Conservation (phyloP, 352 stramenopile genomes). For the Blastocystis sp. region DNA sequence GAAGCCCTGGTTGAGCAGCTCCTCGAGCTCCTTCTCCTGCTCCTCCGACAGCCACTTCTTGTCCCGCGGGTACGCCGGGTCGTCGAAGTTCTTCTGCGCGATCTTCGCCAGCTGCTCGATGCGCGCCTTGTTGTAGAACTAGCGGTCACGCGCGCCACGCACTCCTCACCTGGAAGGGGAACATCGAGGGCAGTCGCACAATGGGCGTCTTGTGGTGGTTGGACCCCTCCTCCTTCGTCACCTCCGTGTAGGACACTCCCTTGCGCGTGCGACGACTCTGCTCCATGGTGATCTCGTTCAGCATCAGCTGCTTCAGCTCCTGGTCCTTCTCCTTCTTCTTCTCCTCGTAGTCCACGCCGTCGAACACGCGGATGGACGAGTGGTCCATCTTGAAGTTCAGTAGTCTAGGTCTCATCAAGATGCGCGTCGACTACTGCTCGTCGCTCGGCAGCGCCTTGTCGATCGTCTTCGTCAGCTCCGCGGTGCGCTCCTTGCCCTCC, state of each 20-base stretch:
- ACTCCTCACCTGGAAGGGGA: neutral
- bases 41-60: constrained; percentile 80
- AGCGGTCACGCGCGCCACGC: constrained; percentile 78
- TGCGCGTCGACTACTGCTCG: constrained; percentile 75
- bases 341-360: constrained; percentile 74
- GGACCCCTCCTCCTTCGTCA: neutral
- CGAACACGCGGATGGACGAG: constrained; percentile 50
- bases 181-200: neutral
- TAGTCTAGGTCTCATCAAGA: neutral
- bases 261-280: constrained; percentile 19
- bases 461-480: constrained; percentile 80
- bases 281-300: neutral
- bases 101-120: constrained; percentile 79
- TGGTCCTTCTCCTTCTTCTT: constrained; percentile 80
- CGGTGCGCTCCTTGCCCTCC: constrained; percentile 81
- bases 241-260: neutral
- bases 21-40: constrained; percentile 87
- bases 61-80: constrained; percentile 31
- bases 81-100: constrained; percentile 79
- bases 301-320: constrained; percentile 69
- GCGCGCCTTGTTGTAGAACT: constrained; percentile 82
- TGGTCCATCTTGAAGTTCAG: constrained; percentile 73
- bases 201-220: neutral
- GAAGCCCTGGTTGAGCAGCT: constrained; percentile 89
- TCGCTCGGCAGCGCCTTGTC: constrained; percentile 76